Evolutionary conservation across 179 eudicot genomes (phyloP).

Genomic region (Corrigiola litoralis): DNA sequence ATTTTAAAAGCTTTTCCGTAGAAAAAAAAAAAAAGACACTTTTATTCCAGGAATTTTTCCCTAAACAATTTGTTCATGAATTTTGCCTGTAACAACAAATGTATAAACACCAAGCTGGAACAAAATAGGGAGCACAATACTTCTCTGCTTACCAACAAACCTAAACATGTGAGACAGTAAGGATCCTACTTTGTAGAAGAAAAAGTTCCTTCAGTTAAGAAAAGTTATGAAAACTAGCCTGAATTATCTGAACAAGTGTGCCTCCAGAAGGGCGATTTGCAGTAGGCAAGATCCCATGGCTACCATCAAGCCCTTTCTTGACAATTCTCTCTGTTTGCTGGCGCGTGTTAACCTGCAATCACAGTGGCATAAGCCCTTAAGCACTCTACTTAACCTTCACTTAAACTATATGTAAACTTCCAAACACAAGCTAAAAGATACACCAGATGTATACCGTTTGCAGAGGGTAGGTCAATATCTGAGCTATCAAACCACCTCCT

Average conservation of each 20-base stretch:
- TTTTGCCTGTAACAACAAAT: not conserved
- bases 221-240: constrained; percentile 31
- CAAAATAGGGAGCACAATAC: not conserved
- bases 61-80: not conserved
- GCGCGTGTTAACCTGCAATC: constrained; percentile 72
- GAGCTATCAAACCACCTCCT: constrained; percentile 90
- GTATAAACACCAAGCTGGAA: not conserved
- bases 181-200: too few species aligned
- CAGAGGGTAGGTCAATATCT: constrained; percentile 85
- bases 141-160: too few species aligned
- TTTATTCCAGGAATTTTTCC: too few species aligned
- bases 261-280: constrained; percentile 33
- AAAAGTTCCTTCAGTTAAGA: too few species aligned
- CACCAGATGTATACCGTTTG: constrained; percentile 54
- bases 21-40: not conserved
- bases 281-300: constrained; percentile 18
- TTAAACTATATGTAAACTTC: not conserved
- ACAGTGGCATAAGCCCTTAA: constrained; percentile 12
- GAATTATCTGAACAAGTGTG: constrained; percentile 66
- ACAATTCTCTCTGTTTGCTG: constrained; percentile 86
- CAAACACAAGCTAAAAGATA: not conserved
- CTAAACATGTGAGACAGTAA: too few species aligned
- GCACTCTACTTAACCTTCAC: constrained; percentile 12
- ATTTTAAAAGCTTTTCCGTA: not conserved
- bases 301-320: constrained; percentile 40